Percentiles rank a stretch among this genome's conserved stretches.
Conservation (phyloP, 2,329 filamentous ascomycete genomes). For the Cercospora sp. region DNA sequence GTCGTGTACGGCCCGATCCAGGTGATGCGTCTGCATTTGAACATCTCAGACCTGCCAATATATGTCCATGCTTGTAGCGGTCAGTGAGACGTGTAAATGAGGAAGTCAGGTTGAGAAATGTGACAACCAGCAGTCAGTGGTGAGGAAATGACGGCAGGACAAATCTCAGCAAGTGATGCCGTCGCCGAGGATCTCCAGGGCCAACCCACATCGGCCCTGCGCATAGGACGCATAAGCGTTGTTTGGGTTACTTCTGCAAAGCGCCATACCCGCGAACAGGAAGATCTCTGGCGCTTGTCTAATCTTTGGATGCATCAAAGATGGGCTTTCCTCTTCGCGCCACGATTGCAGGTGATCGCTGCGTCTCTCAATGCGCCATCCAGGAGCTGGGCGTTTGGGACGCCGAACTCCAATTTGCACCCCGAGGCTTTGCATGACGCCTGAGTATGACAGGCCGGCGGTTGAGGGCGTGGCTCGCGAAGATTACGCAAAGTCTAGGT, state of each 20-base stretch:
- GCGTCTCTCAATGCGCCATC: conserved; percentile 19
- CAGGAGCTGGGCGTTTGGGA: conserved; percentile 14
- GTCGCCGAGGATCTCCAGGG: conserved; percentile 33
- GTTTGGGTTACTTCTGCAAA: conserved; percentile 24
- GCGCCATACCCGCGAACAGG: conserved; percentile 28
- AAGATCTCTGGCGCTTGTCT: conserved; percentile 20
- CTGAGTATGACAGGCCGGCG: conserved; percentile 24
- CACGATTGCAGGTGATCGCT: conserved; percentile 27
- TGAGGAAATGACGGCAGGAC: conserved; percentile 23
- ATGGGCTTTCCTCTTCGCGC: conserved; percentile 28
- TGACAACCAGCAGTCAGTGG: conserved; percentile 18
- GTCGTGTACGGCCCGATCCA: background rate
- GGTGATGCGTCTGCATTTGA: background rate
- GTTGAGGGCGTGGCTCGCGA: conserved; percentile 22
- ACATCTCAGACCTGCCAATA: background rate
- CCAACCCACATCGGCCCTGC: conserved; percentile 19
- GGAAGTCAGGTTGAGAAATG: conserved; percentile 17
- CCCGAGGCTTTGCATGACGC: conserved; percentile 13
- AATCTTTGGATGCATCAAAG: conserved; percentile 14
- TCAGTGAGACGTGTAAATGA: conserved; percentile 17
- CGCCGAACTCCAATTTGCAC: conserved; percentile 20
- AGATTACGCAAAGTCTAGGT: conserved; percentile 32
- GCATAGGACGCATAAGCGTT: conserved; percentile 26
- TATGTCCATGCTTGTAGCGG: conserved; percentile 14
- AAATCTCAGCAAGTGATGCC: conserved; percentile 10